A percentile compares a stretch with the other conserved stretches of the same genome.
Conservation (phyloP, 257 asterid genomes). For the Nicotiana tabacum region DNA sequence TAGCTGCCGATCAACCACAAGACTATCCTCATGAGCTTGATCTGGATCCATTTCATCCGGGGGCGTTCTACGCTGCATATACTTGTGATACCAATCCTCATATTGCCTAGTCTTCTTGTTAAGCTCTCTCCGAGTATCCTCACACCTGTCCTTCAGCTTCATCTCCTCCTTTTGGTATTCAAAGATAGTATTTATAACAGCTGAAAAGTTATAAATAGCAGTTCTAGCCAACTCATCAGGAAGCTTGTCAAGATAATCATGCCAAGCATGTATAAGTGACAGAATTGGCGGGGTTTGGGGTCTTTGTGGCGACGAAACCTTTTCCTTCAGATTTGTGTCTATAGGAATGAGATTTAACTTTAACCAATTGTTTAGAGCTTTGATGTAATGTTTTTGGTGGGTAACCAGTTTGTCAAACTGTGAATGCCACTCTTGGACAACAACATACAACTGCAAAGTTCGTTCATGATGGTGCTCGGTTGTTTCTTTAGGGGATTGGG, state of each 20-base stretch:
- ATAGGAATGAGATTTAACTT: slow-evolving; percentile 78
- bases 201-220: slow-evolving; percentile 66
- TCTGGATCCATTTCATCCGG: slow-evolving; percentile 68
- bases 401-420: slow-evolving; percentile 64
- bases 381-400: slow-evolving; percentile 67
- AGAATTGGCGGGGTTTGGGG: slow-evolving; percentile 65
- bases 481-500: slow-evolving; percentile 78
- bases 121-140: slow-evolving; percentile 65
- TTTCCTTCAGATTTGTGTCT: slow-evolving; percentile 75
- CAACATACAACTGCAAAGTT: slow-evolving; percentile 70
- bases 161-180: slow-evolving; percentile 79
- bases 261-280: slow-evolving; percentile 62
- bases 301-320: slow-evolving; percentile 71
- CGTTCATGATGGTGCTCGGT: slow-evolving; percentile 84
- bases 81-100: slow-evolving; percentile 69
- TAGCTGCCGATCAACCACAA: slow-evolving; percentile 42
- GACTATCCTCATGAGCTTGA: slow-evolving; percentile 29
- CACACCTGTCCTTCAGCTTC: slow-evolving; percentile 59
- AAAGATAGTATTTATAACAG: slow-evolving; percentile 54
- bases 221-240: slow-evolving; percentile 77
- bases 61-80: slow-evolving; percentile 57
- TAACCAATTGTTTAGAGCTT: slow-evolving; percentile 65
- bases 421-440: slow-evolving; percentile 69
- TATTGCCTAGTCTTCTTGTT: slow-evolving; percentile 52
- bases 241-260: slow-evolving; percentile 62